phyloP scores from a whole-genome alignment of 805 yeast genomes.

The Candida coleopterorum region DNA sequence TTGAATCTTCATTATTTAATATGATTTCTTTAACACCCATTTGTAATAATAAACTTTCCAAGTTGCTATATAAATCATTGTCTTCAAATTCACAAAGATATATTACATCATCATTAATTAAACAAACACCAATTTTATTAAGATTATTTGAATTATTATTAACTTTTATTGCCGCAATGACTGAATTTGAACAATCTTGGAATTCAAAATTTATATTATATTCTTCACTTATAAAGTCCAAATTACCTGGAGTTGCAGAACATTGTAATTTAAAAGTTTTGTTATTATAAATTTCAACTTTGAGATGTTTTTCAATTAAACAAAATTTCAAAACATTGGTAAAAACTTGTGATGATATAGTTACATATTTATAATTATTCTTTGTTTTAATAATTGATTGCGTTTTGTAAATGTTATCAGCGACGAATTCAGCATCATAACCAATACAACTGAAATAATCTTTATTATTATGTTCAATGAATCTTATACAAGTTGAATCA shows the following conservation, averaged over 20 bases:
- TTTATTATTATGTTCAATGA: constrained; percentile 66
- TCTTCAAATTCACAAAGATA: constrained; percentile 80
- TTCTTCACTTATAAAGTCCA: constrained; percentile 44
- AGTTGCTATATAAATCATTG: constrained; percentile 79
- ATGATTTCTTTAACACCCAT: constrained; percentile 84
- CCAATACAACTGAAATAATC: constrained; percentile 75
- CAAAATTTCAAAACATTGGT: constrained; percentile 60
- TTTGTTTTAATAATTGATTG: constrained; percentile 69
- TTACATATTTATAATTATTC: constrained; percentile 50
- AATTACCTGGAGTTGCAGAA: constrained; percentile 86
- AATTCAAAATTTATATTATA: constrained; percentile 50
- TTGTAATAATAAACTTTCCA: constrained; percentile 84
- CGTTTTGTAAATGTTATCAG: constrained; percentile 81
- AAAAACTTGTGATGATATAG: constrained; percentile 74
- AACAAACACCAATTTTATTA: constrained; percentile 71
- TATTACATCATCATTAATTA: constrained; percentile 63
- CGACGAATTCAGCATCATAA: constrained; percentile 76
- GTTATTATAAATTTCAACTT: constrained; percentile 72
- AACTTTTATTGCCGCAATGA: constrained; percentile 36
- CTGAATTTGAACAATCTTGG: constrained; percentile 35
- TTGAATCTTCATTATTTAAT: constrained; percentile 54
- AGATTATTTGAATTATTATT: too few species aligned
- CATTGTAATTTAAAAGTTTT: constrained; percentile 53
- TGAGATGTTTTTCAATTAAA: constrained; percentile 65
- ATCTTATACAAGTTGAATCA: constrained; percentile 49